Conservation (phyloP, 2,329 filamentous ascomycete species). For the Monosporascus sp. region DNA sequence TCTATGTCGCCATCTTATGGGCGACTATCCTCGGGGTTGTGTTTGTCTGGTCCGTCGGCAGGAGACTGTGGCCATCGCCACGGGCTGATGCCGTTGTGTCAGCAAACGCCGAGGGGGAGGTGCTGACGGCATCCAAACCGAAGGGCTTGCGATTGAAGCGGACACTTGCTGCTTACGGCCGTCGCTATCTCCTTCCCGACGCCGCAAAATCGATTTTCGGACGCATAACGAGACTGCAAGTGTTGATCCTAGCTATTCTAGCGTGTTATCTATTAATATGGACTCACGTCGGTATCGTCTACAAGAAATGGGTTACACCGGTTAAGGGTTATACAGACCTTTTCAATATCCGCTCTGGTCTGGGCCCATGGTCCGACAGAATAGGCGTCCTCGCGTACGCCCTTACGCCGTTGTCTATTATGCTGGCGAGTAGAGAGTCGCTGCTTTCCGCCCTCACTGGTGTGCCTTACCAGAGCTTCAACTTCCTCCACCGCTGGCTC, state of each 20-base stretch:
- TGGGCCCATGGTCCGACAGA: conserved; percentile 65
- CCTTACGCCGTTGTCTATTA: conserved; percentile 63
- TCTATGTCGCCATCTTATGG: conserved; percentile 48
- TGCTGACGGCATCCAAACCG: conserved; percentile 4
- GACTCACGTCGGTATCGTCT: conserved; percentile 63
- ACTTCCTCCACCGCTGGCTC: conserved; percentile 72
- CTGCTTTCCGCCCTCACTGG: conserved; percentile 65
- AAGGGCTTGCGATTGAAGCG: conserved; percentile 24
- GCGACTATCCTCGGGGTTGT: conserved; percentile 38
- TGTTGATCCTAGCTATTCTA: conserved; percentile 54
- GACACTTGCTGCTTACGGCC: conserved; percentile 34
- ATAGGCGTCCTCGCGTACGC: conserved; percentile 68
- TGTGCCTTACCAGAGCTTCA: conserved; percentile 70
- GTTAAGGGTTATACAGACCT: conserved; percentile 49
- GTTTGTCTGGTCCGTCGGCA: conserved; percentile 34
- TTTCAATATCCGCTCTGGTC: conserved; percentile 58
- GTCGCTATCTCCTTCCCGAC: conserved; percentile 57
- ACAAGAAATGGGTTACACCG: conserved; percentile 65
- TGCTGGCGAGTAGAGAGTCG: conserved; percentile 64
- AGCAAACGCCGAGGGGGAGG: conserved; percentile 10
- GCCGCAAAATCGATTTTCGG: conserved; percentile 55
- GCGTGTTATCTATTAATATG: conserved; percentile 60
- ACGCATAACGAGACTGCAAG: conserved; percentile 61
- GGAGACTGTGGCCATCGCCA: conserved; percentile 19
- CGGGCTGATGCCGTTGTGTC: conserved; percentile 16